Percentiles rank a stretch among this genome's conserved stretches.
Conservation (phyloP, 1,139 yeast species). For the Oligophagozyma castellii region DNA sequence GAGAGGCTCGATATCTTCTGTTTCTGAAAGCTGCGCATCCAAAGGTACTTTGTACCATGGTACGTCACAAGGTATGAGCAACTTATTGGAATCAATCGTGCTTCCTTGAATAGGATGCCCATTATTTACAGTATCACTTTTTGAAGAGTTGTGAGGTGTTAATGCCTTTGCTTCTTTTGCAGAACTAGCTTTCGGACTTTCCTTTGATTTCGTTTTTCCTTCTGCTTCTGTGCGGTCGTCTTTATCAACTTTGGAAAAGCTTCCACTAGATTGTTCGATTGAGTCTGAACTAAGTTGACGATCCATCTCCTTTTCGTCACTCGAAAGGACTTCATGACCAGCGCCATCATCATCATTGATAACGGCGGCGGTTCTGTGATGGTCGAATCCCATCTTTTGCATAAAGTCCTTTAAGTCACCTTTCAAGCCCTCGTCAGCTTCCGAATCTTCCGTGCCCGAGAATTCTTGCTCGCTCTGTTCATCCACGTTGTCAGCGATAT, state of each 20-base stretch:
- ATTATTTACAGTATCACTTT: too few relatives aligned
- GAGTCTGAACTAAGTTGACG: neutral
- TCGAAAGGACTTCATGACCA: too few relatives aligned
- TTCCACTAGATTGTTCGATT: neutral
- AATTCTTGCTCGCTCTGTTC: slow-evolving; percentile 61
- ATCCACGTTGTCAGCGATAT: slow-evolving; percentile 31
- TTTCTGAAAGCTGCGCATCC: slow-evolving; percentile 23
- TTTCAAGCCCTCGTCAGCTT: slow-evolving; percentile 35
- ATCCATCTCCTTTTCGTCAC: neutral
- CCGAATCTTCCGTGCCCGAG: slow-evolving; percentile 26
- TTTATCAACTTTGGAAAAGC: slow-evolving; percentile 6
- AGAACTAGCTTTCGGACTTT: slow-evolving; percentile 17
- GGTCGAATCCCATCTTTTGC: slow-evolving; percentile 51
- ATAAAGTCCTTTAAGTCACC: slow-evolving; percentile 53
- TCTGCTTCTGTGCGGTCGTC: slow-evolving; percentile 19
- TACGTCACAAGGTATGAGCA: slow-evolving; percentile 47
- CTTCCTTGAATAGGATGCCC: too few relatives aligned
- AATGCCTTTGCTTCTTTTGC: slow-evolving; percentile 10
- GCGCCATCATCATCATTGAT: too few relatives aligned
- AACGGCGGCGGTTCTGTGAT: slow-evolving; percentile 15
- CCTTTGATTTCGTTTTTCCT: slow-evolving; percentile 5
- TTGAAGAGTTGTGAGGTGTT: slow-evolving; percentile 7
- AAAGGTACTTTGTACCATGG: slow-evolving; percentile 62
- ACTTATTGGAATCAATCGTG: slow-evolving; percentile 42
- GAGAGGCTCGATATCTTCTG: slow-evolving; percentile 31